Conservation (phyloP, 2,329 filamentous ascomycete species). For the Trichoderma pleuroti region DNA sequence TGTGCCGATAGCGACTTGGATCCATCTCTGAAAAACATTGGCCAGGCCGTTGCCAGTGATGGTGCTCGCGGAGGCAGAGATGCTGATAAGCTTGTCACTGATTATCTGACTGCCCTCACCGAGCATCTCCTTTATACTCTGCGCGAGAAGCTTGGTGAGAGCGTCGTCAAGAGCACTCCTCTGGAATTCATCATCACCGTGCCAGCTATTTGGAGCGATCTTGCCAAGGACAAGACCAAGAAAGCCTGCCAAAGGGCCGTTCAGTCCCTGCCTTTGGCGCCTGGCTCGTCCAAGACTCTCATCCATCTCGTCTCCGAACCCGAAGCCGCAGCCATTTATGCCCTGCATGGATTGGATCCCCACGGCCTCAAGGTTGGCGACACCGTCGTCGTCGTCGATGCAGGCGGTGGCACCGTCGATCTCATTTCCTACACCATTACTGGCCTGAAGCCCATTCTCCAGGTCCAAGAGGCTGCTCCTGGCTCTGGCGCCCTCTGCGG, state of each 20-base stretch:
- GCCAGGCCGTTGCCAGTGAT: constrained; percentile 28
- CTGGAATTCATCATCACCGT: constrained; percentile 53
- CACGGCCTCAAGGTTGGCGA: constrained; percentile 41
- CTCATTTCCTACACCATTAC: constrained; percentile 49
- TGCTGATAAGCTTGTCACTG: constrained; percentile 42
- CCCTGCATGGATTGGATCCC: constrained; percentile 39
- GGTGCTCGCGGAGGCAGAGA: constrained; percentile 31
- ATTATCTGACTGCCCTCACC: constrained; percentile 45
- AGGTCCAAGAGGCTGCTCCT: constrained; percentile 43
- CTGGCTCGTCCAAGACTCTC: constrained; percentile 23
- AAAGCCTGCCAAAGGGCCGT: constrained; percentile 40
- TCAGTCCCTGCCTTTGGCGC: constrained; percentile 27
- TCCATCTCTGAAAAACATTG: constrained; percentile 34
- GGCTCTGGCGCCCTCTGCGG: constrained; percentile 47
- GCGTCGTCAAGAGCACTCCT: constrained; percentile 39
- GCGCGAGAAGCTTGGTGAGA: constrained; percentile 40
- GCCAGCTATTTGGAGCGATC: constrained; percentile 54
- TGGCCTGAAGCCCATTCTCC: constrained; percentile 40
- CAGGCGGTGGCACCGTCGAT: constrained; percentile 50
- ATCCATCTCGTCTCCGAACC: constrained; percentile 47
- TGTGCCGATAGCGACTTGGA: constrained; percentile 33
- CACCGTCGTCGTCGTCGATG: constrained; percentile 50
- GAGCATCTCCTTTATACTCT: constrained; percentile 44
- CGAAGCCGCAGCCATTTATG: constrained; percentile 48
- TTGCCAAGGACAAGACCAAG: constrained; percentile 47